Conservation (phyloP, 2,329 filamentous ascomycete species). For the Pestalotiopsis fici region DNA sequence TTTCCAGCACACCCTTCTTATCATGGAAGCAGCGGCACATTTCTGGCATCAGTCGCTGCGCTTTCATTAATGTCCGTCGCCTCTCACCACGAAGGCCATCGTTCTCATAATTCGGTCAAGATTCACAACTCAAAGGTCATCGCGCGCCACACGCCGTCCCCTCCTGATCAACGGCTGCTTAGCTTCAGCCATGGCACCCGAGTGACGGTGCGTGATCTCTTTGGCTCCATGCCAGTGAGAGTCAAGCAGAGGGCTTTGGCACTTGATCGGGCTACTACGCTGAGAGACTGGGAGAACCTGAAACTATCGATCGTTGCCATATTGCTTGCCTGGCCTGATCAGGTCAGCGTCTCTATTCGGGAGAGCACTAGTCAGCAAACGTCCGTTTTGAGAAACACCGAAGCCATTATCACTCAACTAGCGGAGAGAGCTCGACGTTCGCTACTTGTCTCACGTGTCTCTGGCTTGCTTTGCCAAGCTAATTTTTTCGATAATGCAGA, state of each 20-base stretch:
- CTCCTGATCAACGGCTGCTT: conserved; percentile 56
- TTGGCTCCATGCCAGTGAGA: conserved; percentile 87
- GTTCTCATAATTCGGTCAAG: conserved; percentile 64
- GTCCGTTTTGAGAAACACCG: conserved; percentile 34
- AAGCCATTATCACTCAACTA: conserved; percentile 4
- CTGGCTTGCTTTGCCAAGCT: conserved; percentile 65
- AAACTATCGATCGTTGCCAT: conserved; percentile 61
- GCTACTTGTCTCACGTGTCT: conserved; percentile 28
- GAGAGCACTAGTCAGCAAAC: conserved; percentile 45
- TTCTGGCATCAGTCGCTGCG: conserved; percentile 74
- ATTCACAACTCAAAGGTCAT: conserved; percentile 71
- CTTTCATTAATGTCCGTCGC: conserved; percentile 77
- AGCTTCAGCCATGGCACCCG: conserved; percentile 70
- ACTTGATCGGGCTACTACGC: conserved; percentile 49
- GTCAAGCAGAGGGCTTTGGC: conserved; percentile 73
- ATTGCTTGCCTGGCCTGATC: conserved; percentile 67
- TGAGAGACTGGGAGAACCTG: conserved; percentile 67
- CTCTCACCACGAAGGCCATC: conserved; percentile 65
- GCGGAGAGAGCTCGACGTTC: conserved; percentile 13
- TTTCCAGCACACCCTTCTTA: conserved; percentile 43
- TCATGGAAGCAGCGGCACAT: conserved; percentile 73
- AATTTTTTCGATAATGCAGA: conserved; percentile 58
- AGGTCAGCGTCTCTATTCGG: conserved; percentile 58
- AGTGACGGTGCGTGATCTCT: conserved; percentile 76
- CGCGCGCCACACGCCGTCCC: conserved; percentile 63